Evolutionary conservation across 2,329 filamentous ascomycete species (phyloP).

Genomic region (Escovopsis sp.): DNA sequence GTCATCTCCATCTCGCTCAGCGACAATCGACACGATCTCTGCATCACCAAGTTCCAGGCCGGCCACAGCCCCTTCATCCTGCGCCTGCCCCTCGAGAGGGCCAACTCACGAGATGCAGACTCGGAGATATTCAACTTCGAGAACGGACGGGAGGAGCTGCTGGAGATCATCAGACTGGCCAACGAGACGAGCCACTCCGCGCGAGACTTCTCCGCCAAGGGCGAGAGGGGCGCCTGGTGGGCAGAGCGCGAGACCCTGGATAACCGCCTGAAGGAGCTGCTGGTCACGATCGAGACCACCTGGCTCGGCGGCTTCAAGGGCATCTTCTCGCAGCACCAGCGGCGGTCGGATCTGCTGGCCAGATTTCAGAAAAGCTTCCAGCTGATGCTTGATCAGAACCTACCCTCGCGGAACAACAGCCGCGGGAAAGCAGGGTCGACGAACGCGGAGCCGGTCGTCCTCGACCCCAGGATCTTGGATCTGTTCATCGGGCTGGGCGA

Average conservation of each 20-base stretch:
- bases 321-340: conserved; percentile 66
- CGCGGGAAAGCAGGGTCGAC: conserved; percentile 31
- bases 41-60: conserved; percentile 70
- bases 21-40: conserved; percentile 69
- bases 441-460: conserved; percentile 29
- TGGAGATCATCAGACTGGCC: conserved; percentile 66
- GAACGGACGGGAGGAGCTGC: conserved; percentile 63
- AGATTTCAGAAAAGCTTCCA: conserved; percentile 69
- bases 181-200: conserved; percentile 69
- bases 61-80: conserved; percentile 71
- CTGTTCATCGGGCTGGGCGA: conserved; percentile 78
- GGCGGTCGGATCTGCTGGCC: conserved; percentile 48
- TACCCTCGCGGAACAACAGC: conserved; percentile 64
- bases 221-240: conserved; percentile 80
- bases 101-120: conserved; percentile 66
- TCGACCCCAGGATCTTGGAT: conserved; percentile 56
- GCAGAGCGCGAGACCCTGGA: conserved; percentile 70
- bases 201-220: conserved; percentile 57
- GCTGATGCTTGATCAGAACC: conserved; percentile 63
- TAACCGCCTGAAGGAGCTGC: conserved; percentile 56
- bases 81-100: conserved; percentile 69
- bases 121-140: conserved; percentile 69
- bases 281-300: conserved; percentile 76
- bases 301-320: conserved; percentile 94
- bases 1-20: conserved; percentile 75